Evolutionary conservation across 352 stramenopile species (phyloP), one percentile per base, ranked within the genome.

Genomic region (Blastocystis sp.): DNA sequence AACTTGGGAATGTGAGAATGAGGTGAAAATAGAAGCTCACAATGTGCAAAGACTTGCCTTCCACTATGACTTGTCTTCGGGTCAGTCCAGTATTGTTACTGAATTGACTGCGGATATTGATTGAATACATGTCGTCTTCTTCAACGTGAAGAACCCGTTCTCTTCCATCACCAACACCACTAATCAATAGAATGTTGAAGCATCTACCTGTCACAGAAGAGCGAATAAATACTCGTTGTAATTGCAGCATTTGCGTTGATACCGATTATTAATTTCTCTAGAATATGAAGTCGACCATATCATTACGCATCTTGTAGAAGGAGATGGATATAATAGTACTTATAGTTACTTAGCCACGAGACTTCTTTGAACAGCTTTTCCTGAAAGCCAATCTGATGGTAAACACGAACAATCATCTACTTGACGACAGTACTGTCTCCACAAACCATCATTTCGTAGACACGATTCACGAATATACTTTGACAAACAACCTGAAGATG

Each of bases 331-430:
- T n/a, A 51, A 42, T 69, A 64, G 53, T 84, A 84, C 35, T 64
- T 62, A 30, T 84, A 84, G 73, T 84, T 84, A 44, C 73, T 84
- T 19, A 84, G 30, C 73, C 73, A 84, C 17, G 73, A 84, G 27
- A 69, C 73, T 40, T 84, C 73, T 27, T 84, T 84, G 56, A 84
- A 84, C 0, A 84, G 19, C 30, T 84, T 84, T 33, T 84, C 33
- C 27, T 30, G 53, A 53, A 84, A 66, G 11, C 73, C 73, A 40
- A 84, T 66, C 73, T 84, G 51, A 17, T 22, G 33, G 17, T 37
- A 22, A 48, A 9, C n/a, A 24, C 33, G 19, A 19, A 66, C 4
- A 22, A 5, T n/a, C 27, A 7, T 54, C 15, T n/a, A 84, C 73
- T 40, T 51, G 17, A 42, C 19, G 15, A 60, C 73, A 84, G 13